Evolutionary conservation across 2,329 filamentous ascomycete genomes (phyloP).

Genomic region (Fusarium setosum): DNA sequence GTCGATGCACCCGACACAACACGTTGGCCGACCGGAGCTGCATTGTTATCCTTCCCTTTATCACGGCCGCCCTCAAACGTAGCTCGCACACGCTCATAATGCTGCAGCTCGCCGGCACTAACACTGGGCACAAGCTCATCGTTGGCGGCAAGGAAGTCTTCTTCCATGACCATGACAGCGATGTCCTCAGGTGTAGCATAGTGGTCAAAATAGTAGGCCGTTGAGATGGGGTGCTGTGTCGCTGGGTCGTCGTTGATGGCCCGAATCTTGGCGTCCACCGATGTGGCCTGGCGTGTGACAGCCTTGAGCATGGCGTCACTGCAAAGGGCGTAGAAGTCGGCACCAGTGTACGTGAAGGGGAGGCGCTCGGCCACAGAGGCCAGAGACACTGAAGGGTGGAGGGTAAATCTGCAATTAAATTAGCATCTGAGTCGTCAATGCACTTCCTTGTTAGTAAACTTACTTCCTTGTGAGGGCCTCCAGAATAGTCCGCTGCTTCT

Average conservation of each 20-base stretch:
- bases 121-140: slow-evolving; percentile 92
- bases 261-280: slow-evolving; percentile 86
- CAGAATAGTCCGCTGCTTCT: slow-evolving; percentile 94
- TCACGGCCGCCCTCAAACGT: slow-evolving; percentile 77
- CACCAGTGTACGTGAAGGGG: slow-evolving; percentile 96
- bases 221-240: slow-evolving; percentile 70
- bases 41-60: slow-evolving; percentile 54
- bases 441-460: slow-evolving; percentile 48
- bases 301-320: slow-evolving; percentile 99
- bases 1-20: slow-evolving; percentile 44
- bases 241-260: slow-evolving; percentile 67
- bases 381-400: slow-evolving; percentile 83
- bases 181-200: slow-evolving; percentile 85
- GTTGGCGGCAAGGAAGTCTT: slow-evolving; percentile 86
- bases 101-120: slow-evolving; percentile 88
- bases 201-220: slow-evolving; percentile 97
- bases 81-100: slow-evolving; percentile 87
- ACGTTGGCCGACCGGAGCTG: slow-evolving; percentile 36
- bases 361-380: slow-evolving; percentile 78
- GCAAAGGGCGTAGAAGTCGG: slow-evolving; percentile 96
- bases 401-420: slow-evolving; percentile 75
- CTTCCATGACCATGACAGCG: slow-evolving; percentile 87
- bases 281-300: slow-evolving; percentile 87
- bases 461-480: slow-evolving; percentile 95
- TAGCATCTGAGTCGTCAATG: slow-evolving; percentile 5